A percentile compares a stretch with the other conserved stretches of the same genome.
These are phyloP conservation scores for Neofusicoccum sp. DNA, from an alignment of 2,329 filamentous ascomycete genomes.

Conservation along the genomic window DNA sequence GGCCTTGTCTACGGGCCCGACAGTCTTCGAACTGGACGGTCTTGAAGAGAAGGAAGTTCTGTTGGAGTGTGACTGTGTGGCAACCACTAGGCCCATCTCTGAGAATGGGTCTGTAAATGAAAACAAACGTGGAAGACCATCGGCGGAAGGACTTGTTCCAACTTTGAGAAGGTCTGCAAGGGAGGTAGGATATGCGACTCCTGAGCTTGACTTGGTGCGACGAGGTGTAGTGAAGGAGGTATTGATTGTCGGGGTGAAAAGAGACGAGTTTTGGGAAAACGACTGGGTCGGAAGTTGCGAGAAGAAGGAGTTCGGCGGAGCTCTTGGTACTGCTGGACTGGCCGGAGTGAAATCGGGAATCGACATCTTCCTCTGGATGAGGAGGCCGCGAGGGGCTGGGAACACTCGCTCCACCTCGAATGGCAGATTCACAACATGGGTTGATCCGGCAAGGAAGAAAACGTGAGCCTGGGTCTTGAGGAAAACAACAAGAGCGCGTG, in stretches of 20 bases:
- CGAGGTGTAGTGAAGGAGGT: conserved; percentile 34
- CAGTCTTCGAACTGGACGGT: conserved; percentile 35
- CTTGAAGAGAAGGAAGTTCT: conserved; percentile 30
- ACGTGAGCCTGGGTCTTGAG: conserved; percentile 92
- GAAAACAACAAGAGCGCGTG: conserved; percentile 78
- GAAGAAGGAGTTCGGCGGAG: conserved; percentile 82
- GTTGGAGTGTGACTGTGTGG: conserved; percentile 27
- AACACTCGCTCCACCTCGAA: conserved; percentile 92
- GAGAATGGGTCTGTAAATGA: conserved; percentile 83
- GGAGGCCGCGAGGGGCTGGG: conserved; percentile 77
- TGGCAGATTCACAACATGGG: conserved; percentile 87
- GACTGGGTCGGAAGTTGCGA: conserved; percentile 42
- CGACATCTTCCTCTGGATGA: conserved; percentile 79
- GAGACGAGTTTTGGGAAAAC: conserved; percentile 10
- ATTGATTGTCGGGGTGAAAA: conserved; percentile 11
- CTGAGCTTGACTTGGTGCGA: conserved; percentile 28
- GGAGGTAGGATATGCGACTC: conserved; percentile 30
- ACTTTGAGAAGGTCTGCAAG: conserved; percentile 36
- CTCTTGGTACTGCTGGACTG: conserved; percentile 51
- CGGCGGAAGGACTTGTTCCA: conserved; percentile 31
- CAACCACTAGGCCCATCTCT: conserved; percentile 80
- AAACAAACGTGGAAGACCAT: conserved; percentile 74
- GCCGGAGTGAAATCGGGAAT: conserved; percentile 43
- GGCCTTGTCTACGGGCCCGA: conserved; percentile 69
- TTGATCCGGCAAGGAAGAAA: conserved; percentile 85